Base-by-base conservation (phyloP, 2,329 filamentous ascomycete species). In the Colletotrichum zoysiae region DNA sequence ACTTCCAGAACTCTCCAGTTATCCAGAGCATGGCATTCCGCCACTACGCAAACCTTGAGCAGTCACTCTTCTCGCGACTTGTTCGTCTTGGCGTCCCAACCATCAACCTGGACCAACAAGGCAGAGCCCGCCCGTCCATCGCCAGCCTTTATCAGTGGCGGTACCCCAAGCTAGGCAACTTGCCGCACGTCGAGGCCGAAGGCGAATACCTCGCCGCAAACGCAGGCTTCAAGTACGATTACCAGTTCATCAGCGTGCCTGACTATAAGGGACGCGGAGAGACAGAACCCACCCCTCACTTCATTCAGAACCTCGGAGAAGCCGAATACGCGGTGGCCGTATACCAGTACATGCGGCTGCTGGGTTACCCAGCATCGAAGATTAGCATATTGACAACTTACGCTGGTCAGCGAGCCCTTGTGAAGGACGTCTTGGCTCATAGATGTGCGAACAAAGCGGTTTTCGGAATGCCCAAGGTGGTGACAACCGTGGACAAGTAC, bases 401-500 rank as follows among this genome's bases (percentile, higher is more conserved):
- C 80, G 95, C 96, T 20, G 96, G 96, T 3, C 96, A 99, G 80
- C 88, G 91, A 71, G 94, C 95, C 42, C 85, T 99, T 76, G 93
- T 99, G 73, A 91, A 89, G 76, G 95, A 99, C 81, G 94, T 99
- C 4, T 83, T 99, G 63, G 85, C 84, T 18, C 93, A 97, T 79
- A 89, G 96, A 70, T 99, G 96, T 81, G 92, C 91, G 48, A 92
- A 89, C 76, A 97, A 95, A 77, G 84, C 91, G 2, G 84, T 98
- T 26, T 99, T 99, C 82, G 95, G 95, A 11, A 84, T 97, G 81
- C 96, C 96, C 23, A 93, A 92, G 81, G 92, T 93, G 65, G 94
- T 99, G 38, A 95, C 94, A 4, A 99, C 97, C 6, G 95, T 99
- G 74, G 96, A 99, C 84, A 98, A 97, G 81, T 99, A 98, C 78